Evolutionary conservation across 2,329 filamentous ascomycete genomes (phyloP), one percentile per base, ranked within the genome.

Genomic region (Aspergillus fructus): DNA sequence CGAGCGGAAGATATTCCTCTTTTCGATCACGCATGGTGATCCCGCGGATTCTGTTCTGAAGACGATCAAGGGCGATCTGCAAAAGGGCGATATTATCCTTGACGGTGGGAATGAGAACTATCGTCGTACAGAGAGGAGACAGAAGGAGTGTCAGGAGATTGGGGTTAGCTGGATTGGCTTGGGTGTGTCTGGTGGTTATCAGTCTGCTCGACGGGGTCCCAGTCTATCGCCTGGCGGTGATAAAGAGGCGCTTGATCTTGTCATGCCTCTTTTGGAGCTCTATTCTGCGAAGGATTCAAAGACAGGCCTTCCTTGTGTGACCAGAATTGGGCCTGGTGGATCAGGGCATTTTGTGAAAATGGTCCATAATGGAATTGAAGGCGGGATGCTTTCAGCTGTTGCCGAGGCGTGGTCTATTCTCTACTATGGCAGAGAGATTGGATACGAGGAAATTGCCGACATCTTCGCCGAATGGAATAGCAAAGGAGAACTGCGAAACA

Each of bases 321-420:
- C 76, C 0, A 77, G 80, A 24, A 79, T 87, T 47, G 87, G 88
- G 0, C 81, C 82, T 2, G 83, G 83, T 0, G 87, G 87, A 1
- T 80, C 83, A 1, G 88, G 88, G 0, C 87, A 90, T 69, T 90
- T 87, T 65, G 85, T 89, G 41, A 90, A 91, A 76, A 90, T 90
- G 86, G 81, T 89, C 4, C 88, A 90, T 68, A 89, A 90, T 62
- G 87, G 87, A 1, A 89, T 90, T 59, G 87, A 90, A 67, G 86
- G 89, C 59, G 87, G 86, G 2, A 88, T 90, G 83, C 83, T 90
- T 76, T 83, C 74, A 53, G 78, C 81, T 0, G 78, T 89, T 5
- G 82, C 82, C 13, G 88, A 90, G 68, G 83, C 83, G 3, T 90
- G 86, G 85, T 79, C 78, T 0, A 78, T 89, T 33, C 83, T 90